A percentile compares a stretch with the other conserved stretches of the same genome.
These are phyloP conservation scores for Pyrrhoderma lamaoense DNA, from an alignment of 1,284 basidiomycete species.

Conservation along the genomic window DNA sequence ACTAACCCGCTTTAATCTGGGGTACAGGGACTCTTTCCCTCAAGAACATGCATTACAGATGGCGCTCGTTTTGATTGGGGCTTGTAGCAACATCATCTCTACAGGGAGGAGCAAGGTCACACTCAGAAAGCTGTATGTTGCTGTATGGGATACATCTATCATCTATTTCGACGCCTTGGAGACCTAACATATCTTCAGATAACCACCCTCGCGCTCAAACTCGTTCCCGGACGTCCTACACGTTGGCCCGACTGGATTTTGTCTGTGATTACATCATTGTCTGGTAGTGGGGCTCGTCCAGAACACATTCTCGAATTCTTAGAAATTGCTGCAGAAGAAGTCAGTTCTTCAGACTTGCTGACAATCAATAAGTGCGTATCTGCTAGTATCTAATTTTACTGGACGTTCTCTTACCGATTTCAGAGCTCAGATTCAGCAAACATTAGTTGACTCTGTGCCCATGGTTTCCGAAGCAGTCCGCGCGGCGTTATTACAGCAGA, in stretches of 20 bases:
- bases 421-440: constrained; percentile 57
- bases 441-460: constrained; percentile 55
- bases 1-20: not conserved
- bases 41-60: constrained; percentile 44
- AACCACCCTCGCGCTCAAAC: constrained; percentile 67
- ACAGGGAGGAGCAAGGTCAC: constrained; percentile 57
- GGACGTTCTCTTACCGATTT: constrained; percentile 15
- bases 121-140: constrained; percentile 79
- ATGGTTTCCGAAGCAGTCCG: constrained; percentile 65
- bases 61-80: constrained; percentile 54
- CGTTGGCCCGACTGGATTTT: constrained; percentile 72
- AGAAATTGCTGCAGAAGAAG: constrained; percentile 78
- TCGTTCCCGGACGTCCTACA: constrained; percentile 48
- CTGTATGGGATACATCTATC: constrained; percentile 44
- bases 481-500: constrained; percentile 37
- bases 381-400: not conserved
- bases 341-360: constrained; percentile 65
- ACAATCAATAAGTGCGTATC: constrained; percentile 62
- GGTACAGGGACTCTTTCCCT: constrained; percentile 56
- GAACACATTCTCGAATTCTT: constrained; percentile 71
- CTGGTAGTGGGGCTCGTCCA: constrained; percentile 43
- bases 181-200: constrained; percentile 36
- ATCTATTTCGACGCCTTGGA: not conserved
- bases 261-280: constrained; percentile 49
- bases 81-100: constrained; percentile 52